Evolutionary conservation across 805 yeast genomes (phyloP).

Genomic region (Candida insectalens): DNA sequence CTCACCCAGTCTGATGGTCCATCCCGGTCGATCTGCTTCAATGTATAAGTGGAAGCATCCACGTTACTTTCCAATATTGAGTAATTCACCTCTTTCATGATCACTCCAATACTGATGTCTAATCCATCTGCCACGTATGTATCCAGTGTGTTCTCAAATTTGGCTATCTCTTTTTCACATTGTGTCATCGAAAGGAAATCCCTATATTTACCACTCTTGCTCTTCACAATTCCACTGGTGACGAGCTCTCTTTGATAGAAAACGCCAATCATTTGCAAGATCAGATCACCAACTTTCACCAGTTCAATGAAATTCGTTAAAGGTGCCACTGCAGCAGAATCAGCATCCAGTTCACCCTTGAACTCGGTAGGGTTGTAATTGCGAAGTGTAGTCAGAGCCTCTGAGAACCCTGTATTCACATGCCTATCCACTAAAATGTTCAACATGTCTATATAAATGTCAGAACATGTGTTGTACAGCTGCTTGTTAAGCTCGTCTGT

Average conservation of each 20-base stretch:
- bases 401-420: conserved; percentile 74
- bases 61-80: conserved; percentile 13
- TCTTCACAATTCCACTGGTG: conserved; percentile 36
- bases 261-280: conserved; percentile 84
- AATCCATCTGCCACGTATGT: conserved; percentile 88
- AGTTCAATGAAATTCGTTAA: conserved; percentile 79
- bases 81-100: conserved; percentile 59
- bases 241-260: conserved; percentile 82
- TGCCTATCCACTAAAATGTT: conserved; percentile 61
- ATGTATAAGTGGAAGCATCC: conserved; percentile 29
- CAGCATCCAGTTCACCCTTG: conserved; percentile 15
- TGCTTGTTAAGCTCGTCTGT: conserved; percentile 21
- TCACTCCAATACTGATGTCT: conserved; percentile 83
- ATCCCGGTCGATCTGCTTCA: conserved; percentile 9
- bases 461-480: conserved; percentile 32
- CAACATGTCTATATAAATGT: conserved; percentile 60
- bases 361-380: conserved; percentile 68
- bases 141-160: conserved; percentile 74
- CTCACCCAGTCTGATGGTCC: conserved; percentile 52
- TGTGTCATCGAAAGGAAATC: conserved; percentile 76
- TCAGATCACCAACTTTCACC: conserved; percentile 86
- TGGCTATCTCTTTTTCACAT: conserved; percentile 48
- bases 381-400: conserved; percentile 61
- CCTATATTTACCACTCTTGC: conserved; percentile 41
- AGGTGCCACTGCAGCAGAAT: conserved; percentile 52